Base-by-base conservation (phyloP, 2,329 filamentous ascomycete genomes). In the Torrubiella hemipterigena region DNA sequence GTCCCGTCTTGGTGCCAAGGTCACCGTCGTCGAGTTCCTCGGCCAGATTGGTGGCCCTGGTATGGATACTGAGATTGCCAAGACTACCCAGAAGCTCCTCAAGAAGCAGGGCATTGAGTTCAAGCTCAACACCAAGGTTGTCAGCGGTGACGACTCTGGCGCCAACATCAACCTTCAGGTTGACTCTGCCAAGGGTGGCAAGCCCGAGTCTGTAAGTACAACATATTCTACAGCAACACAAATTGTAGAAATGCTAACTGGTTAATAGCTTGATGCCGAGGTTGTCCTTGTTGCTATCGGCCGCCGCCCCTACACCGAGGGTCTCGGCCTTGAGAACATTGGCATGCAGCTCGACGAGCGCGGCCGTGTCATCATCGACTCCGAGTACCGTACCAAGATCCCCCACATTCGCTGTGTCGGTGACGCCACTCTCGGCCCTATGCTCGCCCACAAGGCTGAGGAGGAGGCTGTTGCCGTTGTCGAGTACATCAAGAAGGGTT, bases 401-500 rank as follows among this genome's bases (percentile, higher is more conserved):
- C 83, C 87, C 29, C 91, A 98, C 67, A 95, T 98, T 58, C 87
- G 91, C 49, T 91, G 89, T 49, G 81, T 96, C 44, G 91, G 91
- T 52, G 91, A 96, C 59, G 83, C 77, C 53, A 98, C 91, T 28
- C 98, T 98, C 57, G 91, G 91, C 8, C 87, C 87, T 51, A 98
- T 98, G 91, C 78, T 98, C 51, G 91, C 91, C 33, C 91, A 98
- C 74, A 98, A 98, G 74, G 91, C 91, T 31, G 91, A 98, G 64
- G 91, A 98, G 64, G 91, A 98, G 65, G 91, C 74, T 38, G 87
- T 96, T 41, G 91, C 91, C 19, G 89, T 80, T 35, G 71, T 96
- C 40, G 91, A 98, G 63, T 96, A 86, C 69, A 91, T 98, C 62
- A 89, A 84, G 67, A 96, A 96, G 71, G 86, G 86, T 43, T 81